These are phyloP conservation scores for Pestalotiopsis fici DNA, from an alignment of 2,329 filamentous ascomycete genomes.

Conservation along the genomic window DNA sequence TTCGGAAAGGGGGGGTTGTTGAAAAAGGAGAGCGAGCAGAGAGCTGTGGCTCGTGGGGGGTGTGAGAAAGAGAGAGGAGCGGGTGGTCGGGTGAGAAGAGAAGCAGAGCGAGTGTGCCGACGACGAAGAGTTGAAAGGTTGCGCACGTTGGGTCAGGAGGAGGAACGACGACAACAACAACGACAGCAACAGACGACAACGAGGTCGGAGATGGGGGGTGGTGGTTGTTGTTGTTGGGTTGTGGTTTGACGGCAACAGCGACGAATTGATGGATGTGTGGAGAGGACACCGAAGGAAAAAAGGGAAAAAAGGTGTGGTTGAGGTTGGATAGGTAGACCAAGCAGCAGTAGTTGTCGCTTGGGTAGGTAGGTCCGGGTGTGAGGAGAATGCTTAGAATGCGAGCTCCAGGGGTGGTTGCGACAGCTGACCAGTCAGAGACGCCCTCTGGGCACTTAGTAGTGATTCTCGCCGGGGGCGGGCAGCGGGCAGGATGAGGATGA, in stretches of 20 bases:
- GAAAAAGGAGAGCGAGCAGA: neutral
- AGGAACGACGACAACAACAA: neutral
- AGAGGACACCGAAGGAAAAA: slow-evolving; percentile 26
- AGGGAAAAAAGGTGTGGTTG: slow-evolving; percentile 26
- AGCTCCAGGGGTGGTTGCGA: slow-evolving; percentile 27
- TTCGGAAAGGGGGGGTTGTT: neutral
- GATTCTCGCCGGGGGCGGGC: slow-evolving; percentile 11
- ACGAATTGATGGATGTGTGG: slow-evolving; percentile 19
- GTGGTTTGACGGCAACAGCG: slow-evolving; percentile 16
- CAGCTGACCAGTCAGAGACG: slow-evolving; percentile 17
- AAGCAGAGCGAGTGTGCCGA: neutral
- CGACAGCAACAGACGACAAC: neutral
- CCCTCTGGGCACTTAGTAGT: slow-evolving; percentile 18
- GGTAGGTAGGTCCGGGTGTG: slow-evolving; percentile 26
- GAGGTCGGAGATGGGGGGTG: neutral
- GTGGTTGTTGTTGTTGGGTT: neutral
- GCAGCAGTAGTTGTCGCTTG: neutral
- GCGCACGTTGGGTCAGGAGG: neutral
- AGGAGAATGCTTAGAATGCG: slow-evolving; percentile 23
- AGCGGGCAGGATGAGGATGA: neutral
- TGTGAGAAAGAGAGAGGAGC: neutral
- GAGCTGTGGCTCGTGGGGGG: neutral
- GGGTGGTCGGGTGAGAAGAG: neutral
- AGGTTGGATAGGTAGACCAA: slow-evolving; percentile 24
- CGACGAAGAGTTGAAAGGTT: neutral